Evolutionary conservation across 1,139 yeast species (phyloP).

Genomic region (Hyphopichia fennica): DNA sequence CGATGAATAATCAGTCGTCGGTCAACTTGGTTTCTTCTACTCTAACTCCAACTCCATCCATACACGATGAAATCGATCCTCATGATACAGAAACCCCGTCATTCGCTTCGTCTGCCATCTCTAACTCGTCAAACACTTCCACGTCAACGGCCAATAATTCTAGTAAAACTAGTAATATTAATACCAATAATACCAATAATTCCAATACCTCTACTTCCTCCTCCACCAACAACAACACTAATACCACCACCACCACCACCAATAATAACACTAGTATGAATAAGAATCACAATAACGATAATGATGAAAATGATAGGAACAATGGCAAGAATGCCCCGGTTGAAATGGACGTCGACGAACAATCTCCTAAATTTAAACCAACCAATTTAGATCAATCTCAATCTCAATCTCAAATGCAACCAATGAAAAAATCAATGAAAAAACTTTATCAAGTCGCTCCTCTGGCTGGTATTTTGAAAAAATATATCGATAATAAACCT

Average conservation of each 20-base stretch:
- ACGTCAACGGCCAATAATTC: too few relatives aligned
- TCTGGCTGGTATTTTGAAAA: conserved; percentile 3
- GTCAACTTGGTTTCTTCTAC: not conserved
- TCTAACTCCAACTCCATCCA: not conserved
- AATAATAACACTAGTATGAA: not conserved
- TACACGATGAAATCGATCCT: not conserved
- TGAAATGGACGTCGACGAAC: not conserved
- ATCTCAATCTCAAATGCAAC: not conserved
- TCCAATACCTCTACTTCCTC: not conserved
- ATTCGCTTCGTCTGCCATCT: not conserved
- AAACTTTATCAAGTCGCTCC: conserved; percentile 1
- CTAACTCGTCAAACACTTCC: too few relatives aligned
- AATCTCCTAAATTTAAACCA: not conserved
- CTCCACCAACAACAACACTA: not conserved
- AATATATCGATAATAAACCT: conserved; percentile 1
- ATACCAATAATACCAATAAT: not conserved
- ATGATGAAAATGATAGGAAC: not conserved
- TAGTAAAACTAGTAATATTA: not conserved
- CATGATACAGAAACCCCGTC: not conserved
- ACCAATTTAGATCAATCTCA: not conserved
- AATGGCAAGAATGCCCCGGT: not conserved
- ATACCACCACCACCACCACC: not conserved
- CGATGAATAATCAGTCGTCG: not conserved
- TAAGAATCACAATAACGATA: not conserved
- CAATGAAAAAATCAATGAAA: not conserved